Base-by-base conservation (phyloP, 2,329 filamentous ascomycete species). In the Cordyceps cateniannulata region DNA sequence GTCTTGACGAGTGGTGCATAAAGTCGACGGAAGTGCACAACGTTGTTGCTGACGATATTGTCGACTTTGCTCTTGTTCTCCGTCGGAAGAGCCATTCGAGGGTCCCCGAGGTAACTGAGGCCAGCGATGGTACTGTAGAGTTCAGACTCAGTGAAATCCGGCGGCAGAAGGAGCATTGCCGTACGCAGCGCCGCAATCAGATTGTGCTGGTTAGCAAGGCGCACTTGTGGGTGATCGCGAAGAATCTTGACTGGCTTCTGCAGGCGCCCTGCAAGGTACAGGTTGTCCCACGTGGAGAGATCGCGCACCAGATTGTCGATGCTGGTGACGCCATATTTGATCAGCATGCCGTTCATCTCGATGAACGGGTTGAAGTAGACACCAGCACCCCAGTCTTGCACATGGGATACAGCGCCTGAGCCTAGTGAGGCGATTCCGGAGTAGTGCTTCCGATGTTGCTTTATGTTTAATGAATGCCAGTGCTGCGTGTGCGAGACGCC, bases 181-280 rank as follows among this genome's bases (percentile, higher is more conserved):
- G 93, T 93, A 62, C 95, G 90, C 5, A 98, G 81, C 3, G 96
- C 96, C 9, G 93, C 93, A 48, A 98, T 83, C 20, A 99, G 83
- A 72, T 99, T 99, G 73, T 96, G 88, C 74, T 99, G 95, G 73
- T 99, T 98, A 5, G 93, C 91, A 35, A 98, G 84, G 35, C 95
- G 90, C 45, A 99, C 92, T 54, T 87, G 87, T 0, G 95, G 91
- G 69, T 99, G 91, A 72, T 99, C 95, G 55, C 93, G 88, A 20
- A 99, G 83, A 66, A 99, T 98, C 78, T 99, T 98, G 74, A 96
- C 95, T 1, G 95, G 95, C 73, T 99, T 99, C 65, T 99, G 95
- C 57, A 99, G 81, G 38, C 95, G 89, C 4, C 95, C 95, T 6
- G 96, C 95, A n/a, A 99, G 84, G 73, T 99, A 99, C 27, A 99